Evolutionary conservation across 2,329 filamentous ascomycete species (phyloP), one percentile per base, ranked within the genome.

Genomic region (Fusarium mangiferae): DNA sequence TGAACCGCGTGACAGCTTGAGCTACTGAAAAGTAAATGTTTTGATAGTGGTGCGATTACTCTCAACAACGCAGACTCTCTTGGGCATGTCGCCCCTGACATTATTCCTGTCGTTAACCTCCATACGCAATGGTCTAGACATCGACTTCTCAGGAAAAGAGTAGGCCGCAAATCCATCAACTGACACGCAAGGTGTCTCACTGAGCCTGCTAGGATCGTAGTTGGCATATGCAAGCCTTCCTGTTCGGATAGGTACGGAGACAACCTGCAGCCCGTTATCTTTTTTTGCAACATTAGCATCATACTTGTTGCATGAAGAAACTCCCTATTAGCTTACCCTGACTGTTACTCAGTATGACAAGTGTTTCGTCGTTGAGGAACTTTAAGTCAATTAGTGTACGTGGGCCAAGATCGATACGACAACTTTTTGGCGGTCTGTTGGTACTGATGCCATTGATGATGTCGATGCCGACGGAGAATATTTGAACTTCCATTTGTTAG

Each of bases 351-450:
- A 95, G 85, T 4, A 93, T 74, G 60, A 94, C 84, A 4, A 95
- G 79, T 0, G 83, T 85, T 18, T 86, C 81, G 62, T 92, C 89
- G 75, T 92, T 87, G 48, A 93, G 86, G 77, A 95, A 94, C 78
- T 92, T 91, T 20, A 92, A 80, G 78, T 94, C 91, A 26, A 90
- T 80, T 22, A 91, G 81, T n/a, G 80, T 82, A 17, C 82, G 82
- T 11, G 82, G 77, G 2, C 80, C 82, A 4, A 90, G 80, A 38
- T 81, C 80, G 14, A 90, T 70, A 30, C 80, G 78, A 41, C 84
- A 84, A 8, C 81, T 80, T n/a, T 80, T 79, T 5, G 83, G 83
- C 3, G 80, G 75, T 7, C 82, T 77, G 41, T 81, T 80, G 62
- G 84, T 84, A 74, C 89, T 93, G 65, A 92, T 89, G 44, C 90